A percentile compares a stretch with the other conserved stretches of the same genome.
Evolutionary conservation across 768 basidiomycete genomes (phyloP).

Genomic region (Panellus pusillus): DNA sequence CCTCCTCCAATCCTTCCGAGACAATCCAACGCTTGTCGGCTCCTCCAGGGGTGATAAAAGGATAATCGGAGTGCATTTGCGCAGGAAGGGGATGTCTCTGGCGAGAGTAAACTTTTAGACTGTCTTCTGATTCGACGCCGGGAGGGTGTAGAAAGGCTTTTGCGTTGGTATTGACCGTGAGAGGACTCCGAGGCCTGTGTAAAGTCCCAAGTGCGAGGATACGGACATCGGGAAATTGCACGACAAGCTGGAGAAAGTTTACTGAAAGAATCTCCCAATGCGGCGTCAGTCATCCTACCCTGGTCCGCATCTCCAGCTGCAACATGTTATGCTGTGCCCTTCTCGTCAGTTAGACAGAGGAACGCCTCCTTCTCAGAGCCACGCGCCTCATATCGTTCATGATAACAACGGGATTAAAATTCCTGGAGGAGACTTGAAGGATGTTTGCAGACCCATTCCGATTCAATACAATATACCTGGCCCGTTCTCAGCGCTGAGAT

Average conservation of each 20-base stretch:
- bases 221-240: slow-evolving; percentile 70
- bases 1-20: slow-evolving; percentile 51
- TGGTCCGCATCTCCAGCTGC: slow-evolving; percentile 64
- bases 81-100: slow-evolving; percentile 61
- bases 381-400: slow-evolving; percentile 77
- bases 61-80: slow-evolving; percentile 59
- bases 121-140: slow-evolving; percentile 44
- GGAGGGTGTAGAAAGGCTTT: slow-evolving; percentile 67
- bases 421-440: slow-evolving; percentile 64
- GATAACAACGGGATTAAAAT: slow-evolving; percentile 63
- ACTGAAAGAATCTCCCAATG: slow-evolving; percentile 1
- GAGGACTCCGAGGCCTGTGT: slow-evolving; percentile 52
- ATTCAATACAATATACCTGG: slow-evolving; percentile 72
- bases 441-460: slow-evolving; percentile 76
- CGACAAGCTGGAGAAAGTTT: slow-evolving; percentile 49
- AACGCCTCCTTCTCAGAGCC: background rate
- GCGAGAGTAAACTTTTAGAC: slow-evolving; percentile 38
- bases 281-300: slow-evolving; percentile 43
- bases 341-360: background rate
- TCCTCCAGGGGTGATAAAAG: slow-evolving; percentile 71
- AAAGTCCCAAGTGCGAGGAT: slow-evolving; percentile 72
- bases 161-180: slow-evolving; percentile 69
- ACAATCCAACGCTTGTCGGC: slow-evolving; percentile 64
- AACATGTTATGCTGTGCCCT: slow-evolving; percentile 66
- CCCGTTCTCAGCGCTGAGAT: slow-evolving; percentile 6